Evolutionary conservation across 2,329 filamentous ascomycete genomes (phyloP).

Genomic region (Ophiostoma australiae): DNA sequence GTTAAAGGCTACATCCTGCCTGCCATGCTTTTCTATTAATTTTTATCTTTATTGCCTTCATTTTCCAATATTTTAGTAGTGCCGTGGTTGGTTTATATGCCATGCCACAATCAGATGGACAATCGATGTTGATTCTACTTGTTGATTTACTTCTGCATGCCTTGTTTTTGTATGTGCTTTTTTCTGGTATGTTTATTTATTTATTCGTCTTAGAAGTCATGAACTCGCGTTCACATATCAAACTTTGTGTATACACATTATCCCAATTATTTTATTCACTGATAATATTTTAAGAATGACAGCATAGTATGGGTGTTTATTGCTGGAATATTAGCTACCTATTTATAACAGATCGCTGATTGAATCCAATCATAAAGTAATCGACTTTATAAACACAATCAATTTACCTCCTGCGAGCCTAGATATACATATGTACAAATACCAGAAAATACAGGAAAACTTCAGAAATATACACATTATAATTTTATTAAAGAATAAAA

Average conservation of each 20-base stretch:
- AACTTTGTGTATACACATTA: background rate
- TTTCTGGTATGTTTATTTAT: background rate
- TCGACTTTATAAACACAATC: no score
- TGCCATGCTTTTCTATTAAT: background rate
- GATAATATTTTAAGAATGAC: no score
- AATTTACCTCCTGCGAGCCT: no score
- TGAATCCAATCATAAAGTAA: no score
- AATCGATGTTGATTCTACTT: background rate
- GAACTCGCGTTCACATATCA: background rate
- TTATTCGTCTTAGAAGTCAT: background rate
- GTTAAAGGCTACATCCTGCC: background rate
- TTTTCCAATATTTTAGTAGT: background rate
- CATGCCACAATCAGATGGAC: background rate
- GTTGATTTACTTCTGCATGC: background rate
- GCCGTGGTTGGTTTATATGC: background rate
- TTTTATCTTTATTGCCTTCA: background rate
- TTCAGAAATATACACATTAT: no score
- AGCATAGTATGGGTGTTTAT: no score
- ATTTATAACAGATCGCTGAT: no score
- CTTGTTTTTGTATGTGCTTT: background rate
- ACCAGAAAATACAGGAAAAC: no score
- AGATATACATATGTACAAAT: no score
- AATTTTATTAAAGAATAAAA: background rate
- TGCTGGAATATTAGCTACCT: no score
- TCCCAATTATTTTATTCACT: no score